Base-by-base conservation (phyloP, 345 rosid species). In the Sonneratia caseolaris region DNA sequence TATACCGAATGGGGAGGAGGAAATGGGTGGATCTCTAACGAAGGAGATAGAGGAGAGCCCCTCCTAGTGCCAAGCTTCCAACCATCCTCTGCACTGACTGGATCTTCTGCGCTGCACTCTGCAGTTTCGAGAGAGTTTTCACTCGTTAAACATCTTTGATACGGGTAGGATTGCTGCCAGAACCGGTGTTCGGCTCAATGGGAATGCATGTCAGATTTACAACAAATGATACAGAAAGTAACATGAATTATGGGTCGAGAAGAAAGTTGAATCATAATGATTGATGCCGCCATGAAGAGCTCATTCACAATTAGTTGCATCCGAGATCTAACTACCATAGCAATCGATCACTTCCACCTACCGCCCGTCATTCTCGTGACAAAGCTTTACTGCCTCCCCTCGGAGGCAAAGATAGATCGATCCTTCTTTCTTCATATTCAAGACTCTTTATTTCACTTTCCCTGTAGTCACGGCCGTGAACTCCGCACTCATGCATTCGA, bases 81-180 rank as follows among this genome's bases (percentile, higher is more conserved):
- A 10, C 78, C 80, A 87, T 67, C 78, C 51, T 78, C 72, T 68
- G 55, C 75, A 69, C 47, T 0, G 81, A 57, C 76, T 73, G 62
- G 37, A 74, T 56, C 76, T 80, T 80, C 78, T 76, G 84, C n/a
- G 43, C 86, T 70, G 82, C 87, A 36, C 86, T 85, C 91, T 87
- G 87, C 91, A 82, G 1, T 62, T 57, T n/a, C 45, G 7, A 42
- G 24, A 4, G 19, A 22, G 9, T 7, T 22, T 22, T 57, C 32
- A n/a, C n/a, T 5, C n/a, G 64, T n/a, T 10, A 57, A 9, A 57
- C n/a, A n/a, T n/a, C 9, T 18, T 18, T 18, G 22, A 53, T 13
- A 48, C 13, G 13, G 13, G 3, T 19, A 10, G 18, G 53, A 48
- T 48, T 8, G 14, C 53, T 48, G 53, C 53, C 53, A 3, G 15